Evolutionary conservation across 2,329 filamentous ascomycete species (phyloP).

Genomic region (Stagonosporopsis cucurbitacearum): DNA sequence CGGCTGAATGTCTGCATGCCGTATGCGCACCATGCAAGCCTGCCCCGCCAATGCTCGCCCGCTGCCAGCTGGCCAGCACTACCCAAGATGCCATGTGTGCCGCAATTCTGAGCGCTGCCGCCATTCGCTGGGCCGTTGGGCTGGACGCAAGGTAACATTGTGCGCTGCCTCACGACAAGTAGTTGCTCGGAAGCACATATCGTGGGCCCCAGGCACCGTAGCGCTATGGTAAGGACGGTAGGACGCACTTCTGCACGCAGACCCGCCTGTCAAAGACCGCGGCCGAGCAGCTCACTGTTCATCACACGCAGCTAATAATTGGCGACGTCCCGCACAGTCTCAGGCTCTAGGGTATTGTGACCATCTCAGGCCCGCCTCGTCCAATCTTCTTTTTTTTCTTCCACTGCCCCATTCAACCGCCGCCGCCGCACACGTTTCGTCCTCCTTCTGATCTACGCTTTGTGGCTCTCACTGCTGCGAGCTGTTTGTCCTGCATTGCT

Average conservation of each 20-base stretch:
- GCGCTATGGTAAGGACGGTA: slow-evolving; percentile 42
- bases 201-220: slow-evolving; percentile 33
- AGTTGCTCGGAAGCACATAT: slow-evolving; percentile 49
- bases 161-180: slow-evolving; percentile 44
- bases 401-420: slow-evolving; percentile 40
- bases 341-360: slow-evolving; percentile 42
- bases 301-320: slow-evolving; percentile 48
- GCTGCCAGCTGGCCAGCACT: slow-evolving; percentile 47
- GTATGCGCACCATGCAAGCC: slow-evolving; percentile 23
- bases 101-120: slow-evolving; percentile 41
- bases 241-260: slow-evolving; percentile 43
- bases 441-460: slow-evolving; percentile 38
- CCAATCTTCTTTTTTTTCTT: slow-evolving; percentile 34
- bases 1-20: slow-evolving; percentile 25
- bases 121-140: slow-evolving; percentile 40
- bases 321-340: slow-evolving; percentile 41
- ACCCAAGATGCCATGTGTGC: slow-evolving; percentile 39
- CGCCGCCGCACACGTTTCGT: slow-evolving; percentile 33
- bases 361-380: slow-evolving; percentile 43
- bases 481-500: slow-evolving; percentile 50
- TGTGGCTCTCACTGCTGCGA: slow-evolving; percentile 46
- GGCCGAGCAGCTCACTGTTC: slow-evolving; percentile 45
- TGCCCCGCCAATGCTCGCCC: slow-evolving; percentile 43
- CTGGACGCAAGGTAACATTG: slow-evolving; percentile 48
- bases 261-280: slow-evolving; percentile 37